These are phyloP conservation scores for Dioszegia crocea DNA, from an alignment of 768 basidiomycete genomes.

Conservation along the genomic window DNA sequence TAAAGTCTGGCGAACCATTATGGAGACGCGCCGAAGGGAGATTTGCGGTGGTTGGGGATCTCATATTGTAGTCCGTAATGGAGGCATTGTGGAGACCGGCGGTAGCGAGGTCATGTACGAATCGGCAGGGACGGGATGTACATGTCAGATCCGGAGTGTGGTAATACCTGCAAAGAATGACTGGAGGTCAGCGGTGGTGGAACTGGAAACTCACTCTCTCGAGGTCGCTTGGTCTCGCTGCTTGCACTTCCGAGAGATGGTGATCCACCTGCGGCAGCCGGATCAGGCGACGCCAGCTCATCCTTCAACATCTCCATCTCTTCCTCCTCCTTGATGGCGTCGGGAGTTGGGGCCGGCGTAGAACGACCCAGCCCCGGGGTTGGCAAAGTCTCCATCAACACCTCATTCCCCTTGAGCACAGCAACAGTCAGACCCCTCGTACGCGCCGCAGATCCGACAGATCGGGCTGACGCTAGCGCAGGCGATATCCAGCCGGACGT, in stretches of 20 bases:
- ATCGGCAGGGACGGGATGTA: conserved; percentile 49
- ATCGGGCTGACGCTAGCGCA: conserved; percentile 15
- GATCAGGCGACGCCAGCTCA: not conserved
- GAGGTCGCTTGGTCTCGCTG: conserved; percentile 6
- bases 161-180: conserved; percentile 48
- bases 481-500: conserved; percentile 36
- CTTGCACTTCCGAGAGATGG: not conserved
- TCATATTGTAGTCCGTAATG: conserved; percentile 11
- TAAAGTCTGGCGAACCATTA: conserved; percentile 18
- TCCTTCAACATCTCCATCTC: not conserved
- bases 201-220: conserved; percentile 21
- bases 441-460: conserved; percentile 13
- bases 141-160: conserved; percentile 48
- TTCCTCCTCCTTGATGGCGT: not conserved
- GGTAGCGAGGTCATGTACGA: conserved; percentile 40
- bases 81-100: not conserved
- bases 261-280: not conserved
- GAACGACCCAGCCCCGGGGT: conserved; percentile 18
- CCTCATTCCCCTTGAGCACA: conserved; percentile 24
- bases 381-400: conserved; percentile 19
- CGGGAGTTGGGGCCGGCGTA: not conserved
- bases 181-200: conserved; percentile 13
- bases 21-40: conserved; percentile 1
- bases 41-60: conserved; percentile 5
- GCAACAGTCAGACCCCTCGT: conserved; percentile 35